phyloP scores from a whole-genome alignment of 768 basidiomycete genomes.

The Boletus rufocinnamomeus region DNA sequence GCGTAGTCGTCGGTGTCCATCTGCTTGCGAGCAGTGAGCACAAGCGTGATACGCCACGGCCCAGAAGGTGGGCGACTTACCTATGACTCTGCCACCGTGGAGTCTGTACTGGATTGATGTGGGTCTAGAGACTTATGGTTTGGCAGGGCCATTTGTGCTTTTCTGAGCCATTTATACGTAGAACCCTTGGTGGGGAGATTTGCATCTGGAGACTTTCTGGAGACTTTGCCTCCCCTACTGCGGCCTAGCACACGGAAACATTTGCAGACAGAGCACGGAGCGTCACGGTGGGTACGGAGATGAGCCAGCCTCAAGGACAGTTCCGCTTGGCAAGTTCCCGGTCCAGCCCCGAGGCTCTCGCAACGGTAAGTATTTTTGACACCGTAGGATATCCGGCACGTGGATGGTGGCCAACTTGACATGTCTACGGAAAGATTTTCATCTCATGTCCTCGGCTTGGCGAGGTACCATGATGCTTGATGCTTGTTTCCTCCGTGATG shows the following conservation, averaged over 20 bases:
- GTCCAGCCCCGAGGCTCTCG: slow-evolving; percentile 1
- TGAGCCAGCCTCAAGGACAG: background rate
- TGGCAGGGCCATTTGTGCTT: background rate
- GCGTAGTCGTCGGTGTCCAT: slow-evolving; percentile 21
- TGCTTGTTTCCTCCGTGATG: background rate
- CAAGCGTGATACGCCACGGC: background rate
- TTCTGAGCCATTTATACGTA: slow-evolving; percentile 6
- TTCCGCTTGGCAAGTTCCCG: background rate
- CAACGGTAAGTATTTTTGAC: background rate
- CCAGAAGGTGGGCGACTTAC: background rate
- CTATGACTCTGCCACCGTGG: background rate
- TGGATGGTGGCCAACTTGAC: background rate
- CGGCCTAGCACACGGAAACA: background rate
- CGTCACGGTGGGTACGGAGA: background rate
- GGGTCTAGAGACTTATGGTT: background rate
- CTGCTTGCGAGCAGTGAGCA: slow-evolving; percentile 8
- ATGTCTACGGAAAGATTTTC: background rate
- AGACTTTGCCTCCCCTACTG: slow-evolving; percentile 1
- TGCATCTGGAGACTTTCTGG: background rate
- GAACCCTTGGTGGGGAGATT: background rate
- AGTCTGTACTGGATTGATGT: background rate
- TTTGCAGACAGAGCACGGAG: too few relatives aligned
- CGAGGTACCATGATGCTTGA: background rate
- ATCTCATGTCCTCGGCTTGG: background rate
- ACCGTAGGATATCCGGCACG: background rate